Evolutionary conservation across 139 green algal genomes (phyloP).

Genomic region (Trebouxia sp.): DNA sequence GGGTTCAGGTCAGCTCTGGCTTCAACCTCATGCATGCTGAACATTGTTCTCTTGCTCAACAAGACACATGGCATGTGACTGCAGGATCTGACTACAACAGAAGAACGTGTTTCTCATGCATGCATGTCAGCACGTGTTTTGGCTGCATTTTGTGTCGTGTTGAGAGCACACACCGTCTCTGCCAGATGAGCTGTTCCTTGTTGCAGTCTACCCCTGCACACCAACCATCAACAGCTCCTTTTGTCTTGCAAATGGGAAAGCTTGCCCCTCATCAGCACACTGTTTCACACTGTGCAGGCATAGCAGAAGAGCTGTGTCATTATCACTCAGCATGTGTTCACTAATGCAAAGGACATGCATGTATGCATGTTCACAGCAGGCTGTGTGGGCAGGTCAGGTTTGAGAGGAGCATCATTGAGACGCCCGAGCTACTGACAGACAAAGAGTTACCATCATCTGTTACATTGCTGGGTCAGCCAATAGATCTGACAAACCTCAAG

Average conservation of each 20-base stretch:
- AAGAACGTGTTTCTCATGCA: background rate
- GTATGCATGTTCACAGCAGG: background rate
- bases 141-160: background rate
- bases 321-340: background rate
- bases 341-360: background rate
- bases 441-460: slow-evolving; percentile 70
- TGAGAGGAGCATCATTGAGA: slow-evolving; percentile 62
- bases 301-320: background rate
- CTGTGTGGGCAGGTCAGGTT: slow-evolving; percentile 68
- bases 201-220: no score
- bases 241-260: background rate
- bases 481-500: slow-evolving; percentile 74
- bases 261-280: background rate
- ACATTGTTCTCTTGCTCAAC: background rate
- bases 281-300: background rate
- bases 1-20: slow-evolving; percentile 64
- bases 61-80: background rate
- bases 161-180: background rate
- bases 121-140: background rate
- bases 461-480: slow-evolving; percentile 69
- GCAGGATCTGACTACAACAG: background rate
- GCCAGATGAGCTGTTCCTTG: no score
- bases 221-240: background rate
- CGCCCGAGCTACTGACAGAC: slow-evolving; percentile 71
- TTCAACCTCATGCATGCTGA: no score